A percentile compares a stretch with the other conserved stretches of the same genome.
Conservation (phyloP, 768 basidiomycete genomes). For the Rhizopogon sp. region DNA sequence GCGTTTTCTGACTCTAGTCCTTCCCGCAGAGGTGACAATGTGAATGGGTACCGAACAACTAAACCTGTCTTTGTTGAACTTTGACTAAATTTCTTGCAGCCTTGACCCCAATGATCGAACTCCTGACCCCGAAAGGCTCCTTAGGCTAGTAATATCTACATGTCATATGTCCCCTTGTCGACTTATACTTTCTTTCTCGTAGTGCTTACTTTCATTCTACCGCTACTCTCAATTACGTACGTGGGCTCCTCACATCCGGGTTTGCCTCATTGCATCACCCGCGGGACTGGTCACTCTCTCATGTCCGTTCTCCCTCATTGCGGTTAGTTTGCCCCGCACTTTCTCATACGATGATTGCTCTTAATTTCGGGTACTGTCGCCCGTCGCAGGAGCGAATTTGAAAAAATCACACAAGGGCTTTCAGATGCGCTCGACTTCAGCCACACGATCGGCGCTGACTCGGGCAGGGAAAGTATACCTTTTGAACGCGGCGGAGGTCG, state of each 20-base stretch:
- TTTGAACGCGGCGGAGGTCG: constrained; percentile 73
- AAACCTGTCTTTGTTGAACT: not conserved
- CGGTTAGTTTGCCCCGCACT: constrained; percentile 36
- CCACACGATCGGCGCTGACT: constrained; percentile 76
- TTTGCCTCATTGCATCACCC: constrained; percentile 94
- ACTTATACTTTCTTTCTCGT: constrained; percentile 8
- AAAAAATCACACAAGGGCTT: constrained; percentile 76
- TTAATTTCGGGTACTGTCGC: constrained; percentile 7
- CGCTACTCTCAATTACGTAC: constrained; percentile 88
- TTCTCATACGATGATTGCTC: not conserved
- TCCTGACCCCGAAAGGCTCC: constrained; percentile 85
- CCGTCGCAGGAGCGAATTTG: constrained; percentile 65
- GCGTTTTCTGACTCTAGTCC: not conserved
- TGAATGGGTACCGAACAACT: constrained; percentile 66
- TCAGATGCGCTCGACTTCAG: constrained; percentile 93
- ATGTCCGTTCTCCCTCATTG: constrained; percentile 81
- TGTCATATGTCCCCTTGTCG: not conserved
- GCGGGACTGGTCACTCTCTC: constrained; percentile 84
- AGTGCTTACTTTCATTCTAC: constrained; percentile 97
- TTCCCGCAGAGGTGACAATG: constrained; percentile 80
- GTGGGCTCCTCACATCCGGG: constrained; percentile 83
- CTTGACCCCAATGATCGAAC: constrained; percentile 72
- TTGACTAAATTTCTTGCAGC: constrained; percentile 28
- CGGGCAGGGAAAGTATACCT: constrained; percentile 35
- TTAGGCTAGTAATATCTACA: constrained; percentile 47